Evolutionary conservation across 2,329 filamentous ascomycete species (phyloP), one percentile per base, ranked within the genome.

Genomic region (Aspergillus fructus): DNA sequence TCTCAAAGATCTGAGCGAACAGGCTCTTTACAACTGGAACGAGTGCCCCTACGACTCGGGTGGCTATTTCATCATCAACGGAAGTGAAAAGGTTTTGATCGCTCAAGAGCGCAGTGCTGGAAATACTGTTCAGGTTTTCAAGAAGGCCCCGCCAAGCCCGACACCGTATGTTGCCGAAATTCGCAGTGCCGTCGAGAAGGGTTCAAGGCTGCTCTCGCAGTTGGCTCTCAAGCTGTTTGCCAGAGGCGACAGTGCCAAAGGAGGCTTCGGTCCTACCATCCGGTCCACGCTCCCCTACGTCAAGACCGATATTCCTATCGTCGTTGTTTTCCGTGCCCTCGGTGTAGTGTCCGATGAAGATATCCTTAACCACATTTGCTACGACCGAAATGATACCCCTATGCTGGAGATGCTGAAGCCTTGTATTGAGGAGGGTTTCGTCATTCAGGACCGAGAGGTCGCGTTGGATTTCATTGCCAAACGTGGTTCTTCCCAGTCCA

Each of bases 11-110:
- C 85, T 96, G 71, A 85, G 86, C 49, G 93, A 97, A 63, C 88
- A 94, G 53, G 89, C 90, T 49, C 82, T 99, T 2, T 97, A 96
- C 73, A 83, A 90, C 47, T 88, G 96, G 75, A 96, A 96, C 71
- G 94, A 99, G 77, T 99, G 94, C 66, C 94, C 94, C 0, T 99
- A 97, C 74, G 94, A 99, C 70, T 94, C 97, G 71, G 94, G 94
- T 65, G 94, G 94, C 64, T 99, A 99, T 77, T 99, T 99, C 71
- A 91, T 99, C 68, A 99, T 99, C 82, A 99, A 99, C 78, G 94
- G 94, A 43, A 96, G 91, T 76, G 94, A 99, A 73, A 99, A 99
- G 82, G 94, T 99, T 21, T 79, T 99, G 66, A 99, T 99, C 68
- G 94, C 94, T 1, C 94, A 99, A 74, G 94, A 99, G 76, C 89